Percentiles rank a stretch among this genome's conserved stretches.
Evolutionary conservation across 345 rosid species (phyloP).

Genomic region (Acer saccharum): DNA sequence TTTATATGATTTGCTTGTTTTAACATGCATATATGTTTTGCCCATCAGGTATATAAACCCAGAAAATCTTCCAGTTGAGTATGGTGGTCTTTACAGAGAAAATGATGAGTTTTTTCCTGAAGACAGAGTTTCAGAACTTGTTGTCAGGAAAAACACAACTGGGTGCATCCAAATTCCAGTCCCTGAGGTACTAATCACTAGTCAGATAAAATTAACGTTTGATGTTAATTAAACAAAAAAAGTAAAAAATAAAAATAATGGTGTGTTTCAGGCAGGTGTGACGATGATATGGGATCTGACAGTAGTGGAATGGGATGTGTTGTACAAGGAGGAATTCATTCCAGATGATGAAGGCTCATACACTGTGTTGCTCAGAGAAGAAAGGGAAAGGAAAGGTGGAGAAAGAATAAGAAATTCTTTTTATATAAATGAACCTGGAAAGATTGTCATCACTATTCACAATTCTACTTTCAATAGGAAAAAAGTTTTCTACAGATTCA

Average conservation of each 20-base stretch:
- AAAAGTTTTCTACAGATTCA: conserved; percentile 49
- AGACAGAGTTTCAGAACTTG: conserved; percentile 41
- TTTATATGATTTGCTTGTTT: neutral
- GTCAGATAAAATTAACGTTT: neutral
- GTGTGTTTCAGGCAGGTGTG: conserved; percentile 40
- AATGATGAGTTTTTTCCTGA: conserved; percentile 46
- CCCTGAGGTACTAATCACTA: conserved; percentile 35
- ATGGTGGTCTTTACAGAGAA: conserved; percentile 58
- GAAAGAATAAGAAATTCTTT: conserved; percentile 49
- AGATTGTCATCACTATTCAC: conserved; percentile 47
- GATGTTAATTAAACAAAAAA: too few relatives aligned
- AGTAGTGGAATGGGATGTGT: conserved; percentile 55
- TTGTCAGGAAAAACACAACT: conserved; percentile 27
- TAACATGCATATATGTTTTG: neutral
- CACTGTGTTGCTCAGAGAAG: conserved; percentile 34
- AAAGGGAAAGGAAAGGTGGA: conserved; percentile 36
- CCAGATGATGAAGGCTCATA: conserved; percentile 71
- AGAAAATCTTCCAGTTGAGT: conserved; percentile 54
- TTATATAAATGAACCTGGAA: conserved; percentile 58
- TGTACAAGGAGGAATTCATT: conserved; percentile 57
- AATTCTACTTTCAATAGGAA: conserved; percentile 44
- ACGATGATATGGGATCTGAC: conserved; percentile 54
- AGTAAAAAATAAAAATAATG: too few relatives aligned
- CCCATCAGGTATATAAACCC: conserved; percentile 43
- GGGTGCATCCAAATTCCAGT: conserved; percentile 41